Evolutionary conservation across 169 alveolate species (phyloP), one percentile per base, ranked within the genome.

Genomic region (Babesia caballi): DNA sequence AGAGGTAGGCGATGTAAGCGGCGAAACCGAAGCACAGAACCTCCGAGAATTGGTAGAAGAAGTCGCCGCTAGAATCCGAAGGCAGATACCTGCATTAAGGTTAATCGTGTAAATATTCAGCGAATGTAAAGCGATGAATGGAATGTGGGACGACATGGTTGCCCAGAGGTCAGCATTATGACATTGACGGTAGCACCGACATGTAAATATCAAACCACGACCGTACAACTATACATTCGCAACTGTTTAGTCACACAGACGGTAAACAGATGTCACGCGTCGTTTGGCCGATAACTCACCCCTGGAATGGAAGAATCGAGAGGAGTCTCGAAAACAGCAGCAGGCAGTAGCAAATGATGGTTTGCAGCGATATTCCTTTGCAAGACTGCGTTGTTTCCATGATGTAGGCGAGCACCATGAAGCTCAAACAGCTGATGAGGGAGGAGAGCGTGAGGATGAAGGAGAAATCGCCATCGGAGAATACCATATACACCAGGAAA

Each of bases 401-500:
- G 66, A 92, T 89, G 40, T 82, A 60, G 19, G 90, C 84, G 12
- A 95, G 94, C 93, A 94, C 94, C 23, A 95, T 89, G 82, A 95
- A 94, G 36, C 96, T 84, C 60, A 95, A 84, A 83, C 89, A 88
- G 57, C 95, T 87, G 44, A 95, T 90, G 25, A 94, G 84, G 3
- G 98, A 93, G 28, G 96, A 91, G 21, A 95, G 82, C 12, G 98
- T 95, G 68, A 95, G 70, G 35, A 95, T 83, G 77, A 95, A 91
- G 19, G 98, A 94, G 83, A 95, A 95, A 67, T 95, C 98, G 12
- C 98, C 97, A 83, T 93, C 97, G 21, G 98, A 93, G 60, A 89
- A 84, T 33, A 85, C 56, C 53, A 88, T 76, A 59, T 85, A 93
- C 54, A 95, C 63, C n/a, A 93, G 32, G 27, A 94, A 78, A 17